Percentiles rank a stretch among this genome's conserved stretches.
Evolutionary conservation across 1,284 basidiomycete species (phyloP).

Genomic region (Leccinum holopus): DNA sequence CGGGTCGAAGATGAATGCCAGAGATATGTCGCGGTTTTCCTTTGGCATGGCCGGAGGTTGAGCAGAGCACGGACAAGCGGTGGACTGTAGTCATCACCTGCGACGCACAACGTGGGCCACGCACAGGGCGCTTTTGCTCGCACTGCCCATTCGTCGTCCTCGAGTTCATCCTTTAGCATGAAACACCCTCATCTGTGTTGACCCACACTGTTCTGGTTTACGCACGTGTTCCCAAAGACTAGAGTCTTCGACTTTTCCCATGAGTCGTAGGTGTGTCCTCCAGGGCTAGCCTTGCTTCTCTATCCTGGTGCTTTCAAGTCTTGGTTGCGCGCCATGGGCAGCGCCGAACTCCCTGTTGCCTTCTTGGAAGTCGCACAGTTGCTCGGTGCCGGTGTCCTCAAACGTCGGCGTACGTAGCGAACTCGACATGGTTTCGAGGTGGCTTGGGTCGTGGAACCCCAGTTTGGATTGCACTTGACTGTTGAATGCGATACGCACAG

Average conservation of each 20-base stretch:
- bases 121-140: slow-evolving; percentile 30
- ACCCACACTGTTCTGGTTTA: slow-evolving; percentile 20
- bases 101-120: slow-evolving; percentile 27
- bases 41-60: slow-evolving; percentile 11
- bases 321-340: slow-evolving; percentile 34
- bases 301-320: slow-evolving; percentile 32
- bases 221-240: slow-evolving; percentile 27
- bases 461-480: slow-evolving; percentile 21
- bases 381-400: slow-evolving; percentile 23
- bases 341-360: slow-evolving; percentile 7
- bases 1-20: slow-evolving; percentile 22
- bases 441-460: slow-evolving; percentile 27
- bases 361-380: slow-evolving; percentile 9
- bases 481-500: slow-evolving; percentile 34
- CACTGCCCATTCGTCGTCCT: slow-evolving; percentile 21
- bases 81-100: slow-evolving; percentile 9
- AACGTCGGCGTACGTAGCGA: slow-evolving; percentile 28
- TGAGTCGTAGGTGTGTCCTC: slow-evolving; percentile 14
- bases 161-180: slow-evolving; percentile 5
- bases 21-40: slow-evolving; percentile 27
- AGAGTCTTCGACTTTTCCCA: slow-evolving; percentile 25
- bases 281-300: slow-evolving; percentile 11
- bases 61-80: slow-evolving; percentile 28
- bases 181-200: slow-evolving; percentile 11
- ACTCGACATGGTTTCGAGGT: slow-evolving; percentile 37